Conservation (phyloP, 306 rosid species). For the Casuarina cunninghamiana region DNA sequence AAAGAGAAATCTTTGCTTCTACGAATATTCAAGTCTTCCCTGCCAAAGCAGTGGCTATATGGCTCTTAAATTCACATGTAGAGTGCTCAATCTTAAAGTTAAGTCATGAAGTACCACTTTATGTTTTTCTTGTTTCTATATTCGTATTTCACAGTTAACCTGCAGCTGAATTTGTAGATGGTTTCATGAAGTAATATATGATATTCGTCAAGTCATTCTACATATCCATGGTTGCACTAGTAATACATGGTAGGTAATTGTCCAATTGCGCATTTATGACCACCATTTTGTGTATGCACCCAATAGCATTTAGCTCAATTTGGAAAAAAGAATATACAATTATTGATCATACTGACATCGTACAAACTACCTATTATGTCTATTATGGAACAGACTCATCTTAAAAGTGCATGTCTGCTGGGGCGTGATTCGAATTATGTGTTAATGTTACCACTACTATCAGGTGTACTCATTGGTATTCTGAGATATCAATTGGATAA, state of each 20-base stretch:
- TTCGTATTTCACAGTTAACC: neutral
- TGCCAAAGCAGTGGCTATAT: constrained; percentile 55
- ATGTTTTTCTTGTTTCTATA: neutral
- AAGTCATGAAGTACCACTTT: neutral
- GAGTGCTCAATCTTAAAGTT: constrained; percentile 8
- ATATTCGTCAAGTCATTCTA: neutral
- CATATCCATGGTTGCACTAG: neutral
- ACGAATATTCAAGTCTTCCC: constrained; percentile 62
- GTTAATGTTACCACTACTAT: too few species aligned
- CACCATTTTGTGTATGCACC: neutral
- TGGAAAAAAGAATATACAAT: neutral
- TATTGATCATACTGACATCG: neutral
- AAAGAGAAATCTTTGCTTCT: constrained; percentile 63
- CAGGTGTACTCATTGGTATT: too few species aligned
- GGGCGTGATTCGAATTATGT: too few species aligned
- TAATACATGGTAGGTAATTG: neutral
- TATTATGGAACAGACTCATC: too few species aligned
- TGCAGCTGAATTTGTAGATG: constrained; percentile 1
- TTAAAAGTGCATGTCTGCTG: too few species aligned
- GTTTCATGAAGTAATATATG: neutral
- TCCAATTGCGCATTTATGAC: neutral
- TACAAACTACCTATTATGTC: neutral
- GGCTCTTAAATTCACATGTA: constrained; percentile 27
- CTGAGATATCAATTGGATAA: too few species aligned
- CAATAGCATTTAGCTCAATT: neutral